phyloP scores from a whole-genome alignment of 169 alveolate species.

The Theileria equi region DNA sequence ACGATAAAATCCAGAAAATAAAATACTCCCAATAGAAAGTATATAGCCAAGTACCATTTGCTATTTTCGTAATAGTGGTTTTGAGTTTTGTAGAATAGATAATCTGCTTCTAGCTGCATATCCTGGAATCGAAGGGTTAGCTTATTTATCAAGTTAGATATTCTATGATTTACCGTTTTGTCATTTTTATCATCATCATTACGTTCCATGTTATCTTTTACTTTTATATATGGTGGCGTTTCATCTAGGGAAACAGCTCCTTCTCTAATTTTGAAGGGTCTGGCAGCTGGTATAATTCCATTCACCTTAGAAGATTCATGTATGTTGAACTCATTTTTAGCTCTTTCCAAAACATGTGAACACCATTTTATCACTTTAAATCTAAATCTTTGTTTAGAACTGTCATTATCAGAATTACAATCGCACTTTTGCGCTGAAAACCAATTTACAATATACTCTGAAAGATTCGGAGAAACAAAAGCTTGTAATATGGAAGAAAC shows the following conservation, averaged over 20 bases:
- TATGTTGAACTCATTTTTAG: slow-evolving; percentile 12
- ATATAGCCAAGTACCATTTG: slow-evolving; percentile 70
- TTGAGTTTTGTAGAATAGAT: slow-evolving; percentile 61
- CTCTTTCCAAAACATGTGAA: not conserved
- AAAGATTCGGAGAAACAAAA: slow-evolving; percentile 58
- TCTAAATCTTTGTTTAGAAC: slow-evolving; percentile 20
- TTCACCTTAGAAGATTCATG: slow-evolving; percentile 1
- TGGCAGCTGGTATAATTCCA: slow-evolving; percentile 29
- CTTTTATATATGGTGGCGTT: slow-evolving; percentile 20
- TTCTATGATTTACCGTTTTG: slow-evolving; percentile 8
- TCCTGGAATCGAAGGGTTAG: slow-evolving; percentile 73
- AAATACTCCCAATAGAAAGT: slow-evolving; percentile 54
- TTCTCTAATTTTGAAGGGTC: slow-evolving; percentile 48
- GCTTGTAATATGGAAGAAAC: slow-evolving; percentile 55
- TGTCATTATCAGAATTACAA: too few species aligned
- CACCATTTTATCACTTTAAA: slow-evolving; percentile 15
- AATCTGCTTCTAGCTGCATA: slow-evolving; percentile 72
- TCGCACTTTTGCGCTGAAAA: slow-evolving; percentile 46
- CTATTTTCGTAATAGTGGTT: slow-evolving; percentile 66
- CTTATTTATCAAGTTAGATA: slow-evolving; percentile 64
- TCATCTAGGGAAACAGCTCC: slow-evolving; percentile 8
- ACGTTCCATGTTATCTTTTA: slow-evolving; percentile 23
- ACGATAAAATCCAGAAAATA: slow-evolving; percentile 26
- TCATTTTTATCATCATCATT: slow-evolving; percentile 9
- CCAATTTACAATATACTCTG: slow-evolving; percentile 66